Base-by-base conservation (phyloP, 1,284 basidiomycete genomes). In the Sparassis latifolia region DNA sequence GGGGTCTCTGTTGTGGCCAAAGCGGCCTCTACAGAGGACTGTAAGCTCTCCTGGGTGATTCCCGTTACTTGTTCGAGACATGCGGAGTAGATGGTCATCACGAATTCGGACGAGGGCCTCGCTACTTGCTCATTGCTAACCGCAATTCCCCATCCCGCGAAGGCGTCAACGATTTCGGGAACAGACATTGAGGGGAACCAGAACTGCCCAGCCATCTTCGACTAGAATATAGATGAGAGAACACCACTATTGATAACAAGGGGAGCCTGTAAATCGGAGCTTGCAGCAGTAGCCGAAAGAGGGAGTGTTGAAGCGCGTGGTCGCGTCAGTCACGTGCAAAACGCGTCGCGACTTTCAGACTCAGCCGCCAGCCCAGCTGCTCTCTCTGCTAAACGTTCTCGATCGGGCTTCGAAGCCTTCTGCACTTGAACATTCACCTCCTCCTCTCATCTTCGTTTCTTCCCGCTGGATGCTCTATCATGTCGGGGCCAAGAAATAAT, bases 61-160 rank as follows among this genome's bases (percentile, higher is more conserved):
- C 78, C 78, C 38, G 85, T 86, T 48, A 91, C 77, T 57, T 84
- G 79, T 42, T 85, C 76, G 33, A 93, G 74, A 57, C 89, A 84
- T 2, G 80, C 77, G 48, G 72, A 73, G 66, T 85, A 90, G 29
- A 89, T 76, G 45, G 69, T 71, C 43, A 84, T 77, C 20, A 90
- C 85, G 52, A 86, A 86, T 38, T 87, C 82, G 0, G 83, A 62
- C 0, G 80, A 81, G 0, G 90, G 90, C 39, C 78, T 77, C 30
- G 74, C 63, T 41, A 94, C 78, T 58, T 92, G 87, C 51, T 89
- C 84, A 44, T 75, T 74, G 52, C 76, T 79, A 37, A 88, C 75
- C 5, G 76, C 71, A 33, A 87, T 69, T 1, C 80, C 80, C 85
- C 86, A 89, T 27, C 76, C 78, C 9, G 73, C 69, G 33, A 89